Conservation (phyloP, 192 early-diverging fungal genomes). For the Backusella macrospora region DNA sequence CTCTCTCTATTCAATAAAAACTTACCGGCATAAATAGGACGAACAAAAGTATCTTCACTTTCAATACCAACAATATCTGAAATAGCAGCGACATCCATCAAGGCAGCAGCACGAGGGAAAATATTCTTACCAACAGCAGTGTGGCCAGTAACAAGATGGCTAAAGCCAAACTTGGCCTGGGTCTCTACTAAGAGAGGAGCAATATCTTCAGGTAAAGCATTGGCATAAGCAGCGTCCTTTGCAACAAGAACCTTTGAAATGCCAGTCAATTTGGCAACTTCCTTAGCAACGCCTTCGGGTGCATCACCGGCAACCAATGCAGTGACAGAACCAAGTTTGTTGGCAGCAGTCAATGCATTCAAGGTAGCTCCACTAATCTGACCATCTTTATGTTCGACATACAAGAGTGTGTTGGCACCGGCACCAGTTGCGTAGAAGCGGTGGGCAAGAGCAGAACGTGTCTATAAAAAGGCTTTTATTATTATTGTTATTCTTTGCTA, state of each 20-base stretch:
- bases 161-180: slow-evolving; percentile 70
- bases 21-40: slow-evolving; percentile 96
- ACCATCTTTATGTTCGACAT: slow-evolving; percentile 89
- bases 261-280: slow-evolving; percentile 65
- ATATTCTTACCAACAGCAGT: slow-evolving; percentile 93
- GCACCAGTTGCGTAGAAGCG: slow-evolving; percentile 52
- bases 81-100: slow-evolving; percentile 88
- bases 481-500: not conserved
- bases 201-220: slow-evolving; percentile 79
- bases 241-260: slow-evolving; percentile 86
- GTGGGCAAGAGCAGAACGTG: slow-evolving; percentile 17
- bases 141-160: slow-evolving; percentile 88
- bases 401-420: slow-evolving; percentile 76
- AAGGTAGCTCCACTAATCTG: slow-evolving; percentile 71
- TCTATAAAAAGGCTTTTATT: not conserved
- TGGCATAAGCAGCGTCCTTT: slow-evolving; percentile 76
- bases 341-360: slow-evolving; percentile 88
- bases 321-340: slow-evolving; percentile 79
- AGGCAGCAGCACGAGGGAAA: slow-evolving; percentile 89
- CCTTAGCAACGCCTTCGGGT: slow-evolving; percentile 65
- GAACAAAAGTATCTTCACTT: slow-evolving; percentile 85
- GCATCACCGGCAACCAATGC: slow-evolving; percentile 85
- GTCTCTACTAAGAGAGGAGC: slow-evolving; percentile 75
- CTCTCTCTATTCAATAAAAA: not conserved
- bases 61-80: slow-evolving; percentile 87